Evolutionary conservation across 2,329 filamentous ascomycete genomes (phyloP).

Genomic region (Chaetothyriales sp.): DNA sequence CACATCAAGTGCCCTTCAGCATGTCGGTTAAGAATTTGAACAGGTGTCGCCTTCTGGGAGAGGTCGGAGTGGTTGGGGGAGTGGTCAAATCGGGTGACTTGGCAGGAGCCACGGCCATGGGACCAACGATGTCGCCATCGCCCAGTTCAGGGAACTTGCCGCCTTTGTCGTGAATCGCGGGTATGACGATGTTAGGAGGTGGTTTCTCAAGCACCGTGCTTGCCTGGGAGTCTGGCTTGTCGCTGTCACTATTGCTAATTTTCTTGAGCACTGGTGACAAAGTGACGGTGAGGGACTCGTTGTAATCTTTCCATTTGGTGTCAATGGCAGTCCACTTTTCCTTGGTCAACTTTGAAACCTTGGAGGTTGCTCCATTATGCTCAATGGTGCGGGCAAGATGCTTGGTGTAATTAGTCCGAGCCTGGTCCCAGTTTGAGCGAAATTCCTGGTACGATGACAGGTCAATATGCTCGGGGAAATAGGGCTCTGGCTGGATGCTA

Average conservation of each 20-base stretch:
- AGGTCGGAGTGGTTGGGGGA: slow-evolving; percentile 28
- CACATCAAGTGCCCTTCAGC: slow-evolving; percentile 14
- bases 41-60: slow-evolving; percentile 30
- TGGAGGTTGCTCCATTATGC: slow-evolving; percentile 80
- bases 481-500: slow-evolving; percentile 70
- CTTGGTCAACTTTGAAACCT: slow-evolving; percentile 72
- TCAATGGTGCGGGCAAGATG: slow-evolving; percentile 78
- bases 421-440: slow-evolving; percentile 67
- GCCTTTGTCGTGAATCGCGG: slow-evolving; percentile 32
- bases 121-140: slow-evolving; percentile 85
- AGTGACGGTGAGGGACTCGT: slow-evolving; percentile 50
- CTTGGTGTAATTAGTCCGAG: slow-evolving; percentile 74
- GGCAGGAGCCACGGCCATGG: slow-evolving; percentile 51
- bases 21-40: slow-evolving; percentile 32
- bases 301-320: slow-evolving; percentile 54
- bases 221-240: slow-evolving; percentile 12
- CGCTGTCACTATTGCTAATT: slow-evolving; percentile 21
- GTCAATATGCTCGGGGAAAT: slow-evolving; percentile 51
- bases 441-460: slow-evolving; percentile 50
- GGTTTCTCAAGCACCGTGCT: slow-evolving; percentile 17
- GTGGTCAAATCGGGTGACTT: slow-evolving; percentile 21
- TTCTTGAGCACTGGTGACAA: slow-evolving; percentile 28
- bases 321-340: slow-evolving; percentile 80
- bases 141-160: slow-evolving; percentile 81
- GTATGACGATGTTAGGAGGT: slow-evolving; percentile 42